These are phyloP conservation scores for Kluyveromyces sp. DNA, from an alignment of 1,139 yeast genomes.

Conservation along the genomic window DNA sequence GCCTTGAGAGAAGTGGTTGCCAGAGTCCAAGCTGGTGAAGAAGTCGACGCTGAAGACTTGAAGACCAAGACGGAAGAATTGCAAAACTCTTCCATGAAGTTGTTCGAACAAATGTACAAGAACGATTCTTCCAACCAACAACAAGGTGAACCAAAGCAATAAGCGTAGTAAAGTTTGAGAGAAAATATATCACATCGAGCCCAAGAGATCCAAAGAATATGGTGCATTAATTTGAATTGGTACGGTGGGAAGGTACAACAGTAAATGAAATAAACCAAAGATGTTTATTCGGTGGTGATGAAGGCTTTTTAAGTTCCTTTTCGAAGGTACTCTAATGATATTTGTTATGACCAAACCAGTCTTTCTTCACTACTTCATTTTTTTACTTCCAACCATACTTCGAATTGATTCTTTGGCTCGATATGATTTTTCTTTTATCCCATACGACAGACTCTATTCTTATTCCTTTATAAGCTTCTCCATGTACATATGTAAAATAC, in stretches of 20 bases:
- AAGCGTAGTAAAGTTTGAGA: slow-evolving; percentile 5
- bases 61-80: slow-evolving; percentile 92
- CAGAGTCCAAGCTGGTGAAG: slow-evolving; percentile 87
- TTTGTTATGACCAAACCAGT: slow-evolving; percentile 1
- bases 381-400: background rate
- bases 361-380: background rate
- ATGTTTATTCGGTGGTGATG: background rate
- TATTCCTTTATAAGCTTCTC: slow-evolving; percentile 1
- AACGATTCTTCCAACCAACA: slow-evolving; percentile 34
- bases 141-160: slow-evolving; percentile 26
- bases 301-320: background rate
- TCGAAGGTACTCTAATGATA: background rate
- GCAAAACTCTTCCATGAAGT: slow-evolving; percentile 85
- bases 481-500: slow-evolving; percentile 4
- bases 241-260: no score
- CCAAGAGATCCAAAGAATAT: background rate
- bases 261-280: no score
- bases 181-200: background rate
- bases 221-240: no score
- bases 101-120: slow-evolving; percentile 95
- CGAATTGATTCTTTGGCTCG: background rate
- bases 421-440: background rate
- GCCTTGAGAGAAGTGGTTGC: slow-evolving; percentile 84
- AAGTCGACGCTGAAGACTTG: slow-evolving; percentile 73
- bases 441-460: background rate